Base-by-base conservation (phyloP, 352 stramenopile species). In the Phytophthora megakarya region DNA sequence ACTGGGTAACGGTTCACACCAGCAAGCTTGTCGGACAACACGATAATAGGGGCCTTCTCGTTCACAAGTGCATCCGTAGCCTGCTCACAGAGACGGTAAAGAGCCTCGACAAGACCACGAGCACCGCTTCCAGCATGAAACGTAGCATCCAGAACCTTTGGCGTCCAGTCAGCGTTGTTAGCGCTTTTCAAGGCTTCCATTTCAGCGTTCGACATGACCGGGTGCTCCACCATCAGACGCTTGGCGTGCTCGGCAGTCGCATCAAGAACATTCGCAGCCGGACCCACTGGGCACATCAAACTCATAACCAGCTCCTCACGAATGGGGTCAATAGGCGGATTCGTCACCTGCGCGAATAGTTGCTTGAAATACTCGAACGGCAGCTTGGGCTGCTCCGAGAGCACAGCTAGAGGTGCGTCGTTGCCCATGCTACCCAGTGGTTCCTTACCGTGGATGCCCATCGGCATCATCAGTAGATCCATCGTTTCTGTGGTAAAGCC, bases 301-400 rank as follows among this genome's bases (percentile, higher is more conserved):
- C 92, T 98, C 95, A 98, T 99, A 35, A 98, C 95, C 67, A 98
- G 87, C 70, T 98, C 95, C 75, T 99, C 96, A 50, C 95, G 93
- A 76, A 99, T 98, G 16, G 96, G 96, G 74, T 99, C 96, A 72
- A 99, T 99, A 5, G 96, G 96, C 44, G 96, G 96, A 72, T 98
- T 99, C 13, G 96, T 99, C 43, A 99, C 96, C 74, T 99, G 90
- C 13, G 81, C 88, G 55, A 97, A 97, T 3, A 94, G 80, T 76
- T 99, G 97, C 80, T 99, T 99, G 77, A 99, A 98, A 71, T 99
- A 99, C 70, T 99, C 97, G 70, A 97, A 98, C 3, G 96, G 78
- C 39, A 92, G 76, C 60, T 99, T 97, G 32, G 95, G 92, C 35
- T 96, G 87, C 67, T 97, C 80, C 23, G 90, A 98, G 18, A 98